These are phyloP conservation scores for Talaromyces rugulosus DNA, from an alignment of 2,329 filamentous ascomycete genomes.

Conservation along the genomic window DNA sequence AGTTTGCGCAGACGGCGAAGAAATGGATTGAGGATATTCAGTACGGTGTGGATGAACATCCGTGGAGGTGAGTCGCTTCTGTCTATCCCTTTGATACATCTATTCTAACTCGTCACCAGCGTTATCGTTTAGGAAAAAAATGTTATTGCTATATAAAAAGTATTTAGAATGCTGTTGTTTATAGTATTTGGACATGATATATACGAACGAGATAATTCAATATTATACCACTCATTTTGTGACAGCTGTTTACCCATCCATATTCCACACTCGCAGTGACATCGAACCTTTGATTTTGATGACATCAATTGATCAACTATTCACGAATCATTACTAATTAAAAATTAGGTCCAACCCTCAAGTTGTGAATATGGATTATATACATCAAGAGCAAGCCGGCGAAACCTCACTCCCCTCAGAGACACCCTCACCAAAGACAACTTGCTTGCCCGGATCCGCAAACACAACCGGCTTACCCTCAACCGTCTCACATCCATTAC, in stretches of 20 bases:
- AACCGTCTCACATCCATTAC: conserved; percentile 50
- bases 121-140: not conserved
- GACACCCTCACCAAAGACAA: conserved; percentile 7
- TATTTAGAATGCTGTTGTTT: not conserved
- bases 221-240: not conserved
- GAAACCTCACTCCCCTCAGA: not conserved
- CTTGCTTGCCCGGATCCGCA: conserved; percentile 56
- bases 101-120: not conserved
- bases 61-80: conserved; percentile 67
- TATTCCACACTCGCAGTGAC: not conserved
- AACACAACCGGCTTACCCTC: conserved; percentile 59
- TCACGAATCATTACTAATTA: too few relatives aligned
- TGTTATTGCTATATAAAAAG: not conserved
- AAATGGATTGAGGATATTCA: conserved; percentile 94
- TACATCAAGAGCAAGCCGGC: conserved; percentile 5
- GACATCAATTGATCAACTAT: too few relatives aligned
- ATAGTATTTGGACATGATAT: not conserved
- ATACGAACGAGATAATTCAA: not conserved
- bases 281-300: too few relatives aligned
- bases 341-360: too few relatives aligned
- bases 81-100: not conserved
- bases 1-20: conserved; percentile 82
- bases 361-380: not conserved
- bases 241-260: not conserved
- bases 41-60: conserved; percentile 87